Percentiles rank a stretch among this genome's conserved stretches.
phyloP scores from a whole-genome alignment of 78 protist genomes.

The Dictyostelium intermedium region DNA sequence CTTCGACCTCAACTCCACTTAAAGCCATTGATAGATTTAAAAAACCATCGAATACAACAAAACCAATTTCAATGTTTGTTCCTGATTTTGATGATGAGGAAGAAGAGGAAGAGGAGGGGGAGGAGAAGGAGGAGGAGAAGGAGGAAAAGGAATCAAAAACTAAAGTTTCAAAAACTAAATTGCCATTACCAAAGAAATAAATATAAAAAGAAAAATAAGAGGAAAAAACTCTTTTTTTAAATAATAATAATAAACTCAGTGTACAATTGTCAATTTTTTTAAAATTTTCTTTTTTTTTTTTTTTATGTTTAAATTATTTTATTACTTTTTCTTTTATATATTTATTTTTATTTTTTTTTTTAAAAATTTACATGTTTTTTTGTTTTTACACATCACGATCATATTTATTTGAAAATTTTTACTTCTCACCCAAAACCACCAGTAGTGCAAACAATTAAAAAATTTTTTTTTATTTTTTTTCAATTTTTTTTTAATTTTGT shows the following conservation, averaged over 20 bases:
- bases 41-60: not conserved
- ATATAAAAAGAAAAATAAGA: not conserved
- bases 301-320: too few species aligned
- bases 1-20: not conserved
- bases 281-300: too few species aligned
- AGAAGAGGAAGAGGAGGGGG: conserved; percentile 26
- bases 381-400: not conserved
- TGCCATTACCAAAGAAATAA: not conserved
- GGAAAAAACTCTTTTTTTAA: not conserved
- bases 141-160: not conserved
- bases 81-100: conserved; percentile 57
- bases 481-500: not conserved
- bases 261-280: not conserved
- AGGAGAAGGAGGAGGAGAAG: not conserved
- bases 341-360: not conserved
- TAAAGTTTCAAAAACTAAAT: conserved; percentile 32
- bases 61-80: conserved; percentile 9
- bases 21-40: not conserved
- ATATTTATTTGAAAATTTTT: not conserved
- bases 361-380: not conserved
- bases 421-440: not conserved
- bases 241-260: not conserved
- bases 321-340: too few species aligned
- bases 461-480: conserved; percentile 1
- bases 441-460: not conserved